Base-by-base conservation (phyloP, 192 early-diverging fungal species). In the Backusella mclennaniae region DNA sequence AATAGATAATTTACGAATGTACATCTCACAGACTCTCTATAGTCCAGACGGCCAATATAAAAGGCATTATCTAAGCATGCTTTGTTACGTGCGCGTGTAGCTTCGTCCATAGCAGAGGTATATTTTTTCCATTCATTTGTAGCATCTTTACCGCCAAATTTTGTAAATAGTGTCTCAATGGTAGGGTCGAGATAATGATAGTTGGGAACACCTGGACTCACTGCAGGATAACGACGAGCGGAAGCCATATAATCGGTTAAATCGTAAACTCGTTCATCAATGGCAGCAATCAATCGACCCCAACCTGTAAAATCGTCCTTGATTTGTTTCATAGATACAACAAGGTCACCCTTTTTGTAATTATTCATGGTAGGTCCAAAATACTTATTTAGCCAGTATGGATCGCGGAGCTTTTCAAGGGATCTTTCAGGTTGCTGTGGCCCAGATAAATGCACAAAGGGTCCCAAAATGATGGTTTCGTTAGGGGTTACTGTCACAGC, bases 1-100 rank as follows among this genome's bases (percentile, higher is more conserved):
- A 97, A 82, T 73, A 97, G 84, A 76, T 95, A 97, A 82, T 95
- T 95, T 38, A 93, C 92, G 81, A 96, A 91, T 69, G 85, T 86
- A 79, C 96, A 98, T 67, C 85, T 80, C 71, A 94, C 82, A n/a
- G 89, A 86, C 67, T 93, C 84, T 31, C 96, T 89, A 41, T 91
- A 92, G 78, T 98, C 96, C 38, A 97, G 63, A 56, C 85, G 76
- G 69, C 96, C 97, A 17, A 94, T 84, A 67, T 94, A 96, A 78
- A 97, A 98, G 46, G 93, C 80, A 66, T 88, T 88, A 56, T 97
- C 88, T 39, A 98, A 83, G 85, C 97, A 98, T 26, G 80, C 79
- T 75, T 89, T 85, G 52, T 85, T 85, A 11, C 81, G 52, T 14
- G 59, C 26, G 2, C 87, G 84, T n/a, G 67, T 79, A 2, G 66